Base-by-base conservation (phyloP, 345 rosid genomes). In the Corymbia maculata region DNA sequence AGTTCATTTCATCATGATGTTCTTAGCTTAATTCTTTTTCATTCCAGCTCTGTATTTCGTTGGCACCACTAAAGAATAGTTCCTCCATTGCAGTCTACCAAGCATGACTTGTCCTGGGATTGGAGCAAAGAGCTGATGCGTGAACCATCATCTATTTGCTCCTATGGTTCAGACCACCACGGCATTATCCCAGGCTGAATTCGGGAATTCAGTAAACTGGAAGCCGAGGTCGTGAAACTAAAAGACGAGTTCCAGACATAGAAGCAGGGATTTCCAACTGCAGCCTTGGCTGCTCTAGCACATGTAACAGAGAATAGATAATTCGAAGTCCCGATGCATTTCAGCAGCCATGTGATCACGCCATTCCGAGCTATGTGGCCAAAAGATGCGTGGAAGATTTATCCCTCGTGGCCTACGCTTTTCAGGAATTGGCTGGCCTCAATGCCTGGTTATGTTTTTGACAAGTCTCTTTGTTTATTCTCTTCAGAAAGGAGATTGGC, bases 251-350 rank as follows among this genome's bases (percentile, higher is more conserved):
- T 85, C 1, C 85, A 88, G 79, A 68, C 6, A 70, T 21, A 66
- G 47, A 32, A 26, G 9, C 68, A 87, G 28, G 87, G 70, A 70
- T 51, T 85, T 52, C 89, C 85, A 5, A 53, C 89, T 22, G 64
- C 87, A 85, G 89, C 86, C n/a, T 82, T 52, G 32, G 87, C 85
- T 15, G 89, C 89, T 66, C 87, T 68, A 52, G 87, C 87, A 44
- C 53, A 85, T 42, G 44, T 85, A 13, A 61, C 36, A 44, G 52
- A 52, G 87, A 85, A 45, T 26, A 85, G 87, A 85, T 36, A 21
- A 75, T 42, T 19, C 49, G 7, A 42, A 19, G 26, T 42, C 49
- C 84, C 9, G 84, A 42, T 1, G 49, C 26, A 19, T 10, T 75
- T 75, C 15, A 42, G 84, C 84, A 10, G 28, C 84, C 84, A 19